Conservation (phyloP, 441 rosid genomes). For the Iberis amara region DNA sequence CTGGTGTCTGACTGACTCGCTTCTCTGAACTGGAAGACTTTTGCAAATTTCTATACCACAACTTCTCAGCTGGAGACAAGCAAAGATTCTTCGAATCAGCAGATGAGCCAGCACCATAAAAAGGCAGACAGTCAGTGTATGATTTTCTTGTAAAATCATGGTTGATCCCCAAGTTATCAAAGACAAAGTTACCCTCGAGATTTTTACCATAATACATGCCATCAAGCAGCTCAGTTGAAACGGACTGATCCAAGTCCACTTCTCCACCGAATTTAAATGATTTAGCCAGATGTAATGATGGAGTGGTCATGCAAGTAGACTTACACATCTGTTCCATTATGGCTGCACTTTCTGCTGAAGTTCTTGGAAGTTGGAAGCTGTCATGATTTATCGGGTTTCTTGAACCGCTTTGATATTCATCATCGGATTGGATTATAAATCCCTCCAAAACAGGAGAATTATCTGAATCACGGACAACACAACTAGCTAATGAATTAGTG, state of each 20-base stretch:
- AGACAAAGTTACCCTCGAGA: conserved; percentile 34
- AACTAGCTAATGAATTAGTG: conserved; percentile 28
- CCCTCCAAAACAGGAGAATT: conserved; percentile 58
- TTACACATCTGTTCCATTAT: conserved; percentile 56
- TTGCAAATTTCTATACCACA: conserved; percentile 62
- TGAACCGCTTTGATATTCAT: conserved; percentile 31
- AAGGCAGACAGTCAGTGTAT: conserved; percentile 45
- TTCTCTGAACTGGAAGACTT: conserved; percentile 68
- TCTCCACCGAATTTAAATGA: conserved; percentile 36
- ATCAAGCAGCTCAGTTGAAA: conserved; percentile 65
- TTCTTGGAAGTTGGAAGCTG: conserved; percentile 44
- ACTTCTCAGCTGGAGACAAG: conserved; percentile 59
- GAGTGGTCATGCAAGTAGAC: conserved; percentile 60
- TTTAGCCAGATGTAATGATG: conserved; percentile 46
- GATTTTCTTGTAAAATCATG: conserved; percentile 36
- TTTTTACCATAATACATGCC: conserved; percentile 36
- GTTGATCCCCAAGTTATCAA: conserved; percentile 35
- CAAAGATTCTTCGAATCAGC: conserved; percentile 46
- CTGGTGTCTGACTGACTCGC: conserved; percentile 57
- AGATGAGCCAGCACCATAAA: conserved; percentile 35
- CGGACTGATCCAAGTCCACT: conserved; percentile 44
- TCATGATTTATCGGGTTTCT: conserved; percentile 38
- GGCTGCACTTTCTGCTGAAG: conserved; percentile 49
- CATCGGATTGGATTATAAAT: conserved; percentile 49
- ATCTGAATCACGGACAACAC: conserved; percentile 29